Conservation (phyloP, 352 stramenopile species). For the Phytophthora vignae region DNA sequence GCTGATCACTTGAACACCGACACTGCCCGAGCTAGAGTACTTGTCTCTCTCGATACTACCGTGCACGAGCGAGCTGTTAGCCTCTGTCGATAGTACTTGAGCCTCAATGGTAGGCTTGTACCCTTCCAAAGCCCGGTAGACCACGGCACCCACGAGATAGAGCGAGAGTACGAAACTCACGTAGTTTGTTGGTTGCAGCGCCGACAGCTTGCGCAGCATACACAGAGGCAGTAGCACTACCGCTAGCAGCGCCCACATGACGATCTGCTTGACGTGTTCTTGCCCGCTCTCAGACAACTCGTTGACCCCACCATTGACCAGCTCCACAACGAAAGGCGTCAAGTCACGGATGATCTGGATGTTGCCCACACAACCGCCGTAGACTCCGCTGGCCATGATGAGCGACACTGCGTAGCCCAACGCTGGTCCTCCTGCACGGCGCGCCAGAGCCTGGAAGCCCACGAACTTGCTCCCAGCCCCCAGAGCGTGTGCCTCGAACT, state of each 20-base stretch:
- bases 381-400: constrained; percentile 65
- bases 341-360: constrained; percentile 74
- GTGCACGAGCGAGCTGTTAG: constrained; percentile 25
- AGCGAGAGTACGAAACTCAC: constrained; percentile 67
- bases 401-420: constrained; percentile 64
- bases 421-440: constrained; percentile 27
- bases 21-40: constrained; percentile 1
- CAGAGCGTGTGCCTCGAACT: constrained; percentile 64
- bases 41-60: not conserved
- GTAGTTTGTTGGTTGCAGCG: constrained; percentile 70
- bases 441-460: constrained; percentile 36
- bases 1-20: not conserved
- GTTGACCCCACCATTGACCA: constrained; percentile 30
- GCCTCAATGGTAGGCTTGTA: constrained; percentile 6
- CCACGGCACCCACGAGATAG: constrained; percentile 61
- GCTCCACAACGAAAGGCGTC: constrained; percentile 54
- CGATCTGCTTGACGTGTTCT: constrained; percentile 32
- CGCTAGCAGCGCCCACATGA: constrained; percentile 52
- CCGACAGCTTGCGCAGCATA: constrained; percentile 67
- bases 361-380: constrained; percentile 68
- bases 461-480: constrained; percentile 52
- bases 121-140: constrained; percentile 46
- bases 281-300: constrained; percentile 18
- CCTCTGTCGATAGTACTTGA: constrained; percentile 8
- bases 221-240: constrained; percentile 64